Evolutionary conservation across 2,329 filamentous ascomycete genomes (phyloP).

Genomic region (Nothophoma quercina): DNA sequence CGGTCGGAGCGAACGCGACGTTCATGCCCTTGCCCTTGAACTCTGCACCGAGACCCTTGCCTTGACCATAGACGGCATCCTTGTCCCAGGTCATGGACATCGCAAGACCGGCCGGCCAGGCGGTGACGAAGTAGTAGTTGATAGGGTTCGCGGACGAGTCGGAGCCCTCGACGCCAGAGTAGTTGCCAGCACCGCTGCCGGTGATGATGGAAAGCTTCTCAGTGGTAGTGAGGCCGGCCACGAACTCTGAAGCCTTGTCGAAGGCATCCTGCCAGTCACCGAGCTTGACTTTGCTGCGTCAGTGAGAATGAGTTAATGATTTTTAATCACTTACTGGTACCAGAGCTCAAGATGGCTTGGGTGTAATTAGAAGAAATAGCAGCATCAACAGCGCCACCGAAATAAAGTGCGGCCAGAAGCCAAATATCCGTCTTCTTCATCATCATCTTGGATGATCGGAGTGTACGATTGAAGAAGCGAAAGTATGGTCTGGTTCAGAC

Average conservation of each 20-base stretch:
- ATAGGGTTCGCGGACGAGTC: slow-evolving; percentile 19
- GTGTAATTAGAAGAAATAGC: slow-evolving; percentile 15
- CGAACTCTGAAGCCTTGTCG: slow-evolving; percentile 45
- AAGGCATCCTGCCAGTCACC: slow-evolving; percentile 30
- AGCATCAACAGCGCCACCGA: slow-evolving; percentile 10
- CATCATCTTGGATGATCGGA: neutral
- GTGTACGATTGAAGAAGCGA: neutral
- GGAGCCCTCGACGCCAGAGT: slow-evolving; percentile 10
- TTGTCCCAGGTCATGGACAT: slow-evolving; percentile 38
- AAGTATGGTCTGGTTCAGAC: neutral
- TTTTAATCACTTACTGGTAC: slow-evolving; percentile 1
- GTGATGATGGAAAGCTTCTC: slow-evolving; percentile 51
- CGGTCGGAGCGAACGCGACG: slow-evolving; percentile 33
- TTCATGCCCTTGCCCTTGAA: slow-evolving; percentile 35
- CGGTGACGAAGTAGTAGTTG: slow-evolving; percentile 32
- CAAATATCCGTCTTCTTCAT: slow-evolving; percentile 12
- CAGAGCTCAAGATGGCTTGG: slow-evolving; percentile 13
- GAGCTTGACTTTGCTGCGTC: slow-evolving; percentile 8
- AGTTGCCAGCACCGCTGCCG: slow-evolving; percentile 22
- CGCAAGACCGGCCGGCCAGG: slow-evolving; percentile 32
- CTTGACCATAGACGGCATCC: slow-evolving; percentile 20
- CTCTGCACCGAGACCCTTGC: slow-evolving; percentile 23
- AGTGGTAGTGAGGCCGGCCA: slow-evolving; percentile 46
- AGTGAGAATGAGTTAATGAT: neutral
- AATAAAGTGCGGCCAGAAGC: slow-evolving; percentile 16